Conservation (phyloP, 176 grass and related monocot species). For the Alloteropsis semialata region DNA sequence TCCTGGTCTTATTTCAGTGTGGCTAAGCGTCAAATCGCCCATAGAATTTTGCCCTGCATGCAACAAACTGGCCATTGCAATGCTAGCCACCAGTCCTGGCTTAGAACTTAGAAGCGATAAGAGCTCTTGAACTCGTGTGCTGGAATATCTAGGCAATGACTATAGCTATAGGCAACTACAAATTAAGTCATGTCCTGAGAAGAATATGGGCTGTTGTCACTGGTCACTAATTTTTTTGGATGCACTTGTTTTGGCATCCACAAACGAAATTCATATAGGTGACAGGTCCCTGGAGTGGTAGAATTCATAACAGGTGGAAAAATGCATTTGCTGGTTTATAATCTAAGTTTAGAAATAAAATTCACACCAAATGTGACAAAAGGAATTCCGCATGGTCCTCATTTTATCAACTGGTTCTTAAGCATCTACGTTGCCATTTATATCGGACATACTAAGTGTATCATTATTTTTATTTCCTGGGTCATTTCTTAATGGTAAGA, state of each 20-base stretch:
- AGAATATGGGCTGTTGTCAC: not conserved
- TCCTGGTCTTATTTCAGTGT: not conserved
- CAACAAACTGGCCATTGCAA: not conserved
- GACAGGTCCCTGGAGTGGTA: not conserved
- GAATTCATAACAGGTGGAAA: not conserved
- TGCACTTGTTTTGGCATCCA: not conserved
- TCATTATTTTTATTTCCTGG: not conserved
- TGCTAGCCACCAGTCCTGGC: not conserved
- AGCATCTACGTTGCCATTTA: not conserved
- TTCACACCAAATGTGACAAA: not conserved
- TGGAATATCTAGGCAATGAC: not conserved
- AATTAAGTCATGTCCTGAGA: not conserved
- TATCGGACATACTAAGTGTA: not conserved
- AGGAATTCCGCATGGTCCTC: not conserved
- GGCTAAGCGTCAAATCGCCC: not conserved
- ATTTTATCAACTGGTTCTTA: constrained; percentile 7
- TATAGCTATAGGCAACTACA: not conserved
- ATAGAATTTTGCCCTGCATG: not conserved
- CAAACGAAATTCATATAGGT: not conserved
- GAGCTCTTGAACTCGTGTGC: not conserved
- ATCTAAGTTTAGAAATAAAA: not conserved
- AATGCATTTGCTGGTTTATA: not conserved
- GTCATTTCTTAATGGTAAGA: not conserved
- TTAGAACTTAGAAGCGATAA: not conserved
- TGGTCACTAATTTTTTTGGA: constrained; percentile 4